Conservation (phyloP, 108 stramenopile genomes). For the Bacterosira constricta region DNA sequence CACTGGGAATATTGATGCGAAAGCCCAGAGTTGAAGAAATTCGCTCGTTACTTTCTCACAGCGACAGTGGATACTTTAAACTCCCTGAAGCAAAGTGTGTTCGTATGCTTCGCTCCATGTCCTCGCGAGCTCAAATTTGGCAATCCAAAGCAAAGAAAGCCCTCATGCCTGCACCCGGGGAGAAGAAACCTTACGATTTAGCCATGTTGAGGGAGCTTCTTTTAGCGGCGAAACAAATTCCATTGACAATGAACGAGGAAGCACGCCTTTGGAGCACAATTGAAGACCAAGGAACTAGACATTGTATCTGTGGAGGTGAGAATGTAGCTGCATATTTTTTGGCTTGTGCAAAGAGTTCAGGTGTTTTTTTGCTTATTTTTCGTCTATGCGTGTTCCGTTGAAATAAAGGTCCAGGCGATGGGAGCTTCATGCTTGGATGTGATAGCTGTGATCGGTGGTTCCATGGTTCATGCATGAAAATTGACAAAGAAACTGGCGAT, state of each 20-base stretch:
- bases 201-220: conserved; percentile 52
- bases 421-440: conserved; percentile 87
- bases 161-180: conserved; percentile 55
- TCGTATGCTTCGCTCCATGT: conserved; percentile 62
- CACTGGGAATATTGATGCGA: conserved; percentile 49
- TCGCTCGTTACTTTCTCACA: conserved; percentile 44
- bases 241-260: conserved; percentile 57
- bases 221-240: conserved; percentile 44
- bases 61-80: conserved; percentile 42
- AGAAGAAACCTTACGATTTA: conserved; percentile 50
- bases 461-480: conserved; percentile 82
- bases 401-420: conserved; percentile 74
- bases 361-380: not conserved
- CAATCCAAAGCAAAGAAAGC: conserved; percentile 63
- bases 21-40: conserved; percentile 62
- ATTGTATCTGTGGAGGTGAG: conserved; percentile 71
- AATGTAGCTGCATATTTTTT: not conserved
- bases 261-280: conserved; percentile 53
- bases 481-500: conserved; percentile 48
- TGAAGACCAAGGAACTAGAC: conserved; percentile 65
- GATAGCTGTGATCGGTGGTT: conserved; percentile 85
- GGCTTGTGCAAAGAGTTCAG: not conserved
- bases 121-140: conserved; percentile 58
- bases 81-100: conserved; percentile 73
- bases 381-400: not conserved